These are phyloP conservation scores for Irpex lacteus DNA, from an alignment of 1,284 basidiomycete genomes.

Conservation along the genomic window DNA sequence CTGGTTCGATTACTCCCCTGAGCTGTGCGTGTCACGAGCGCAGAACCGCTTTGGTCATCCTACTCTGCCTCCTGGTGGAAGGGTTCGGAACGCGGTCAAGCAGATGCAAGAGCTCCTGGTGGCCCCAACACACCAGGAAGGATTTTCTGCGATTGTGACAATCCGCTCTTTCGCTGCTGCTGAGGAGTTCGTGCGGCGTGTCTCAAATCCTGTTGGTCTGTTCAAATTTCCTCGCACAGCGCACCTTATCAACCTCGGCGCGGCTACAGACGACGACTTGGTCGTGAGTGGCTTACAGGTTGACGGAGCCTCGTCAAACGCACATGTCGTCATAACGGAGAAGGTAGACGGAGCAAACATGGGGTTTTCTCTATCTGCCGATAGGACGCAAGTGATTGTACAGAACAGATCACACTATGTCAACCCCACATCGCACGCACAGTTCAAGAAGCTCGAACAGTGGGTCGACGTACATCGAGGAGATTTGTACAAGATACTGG, in stretches of 20 bases:
- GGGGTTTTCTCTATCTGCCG: slow-evolving; percentile 55
- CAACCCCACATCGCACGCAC: slow-evolving; percentile 48
- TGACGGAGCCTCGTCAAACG: slow-evolving; percentile 11
- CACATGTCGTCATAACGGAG: slow-evolving; percentile 51
- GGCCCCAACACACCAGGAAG: slow-evolving; percentile 44
- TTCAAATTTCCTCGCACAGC: slow-evolving; percentile 62
- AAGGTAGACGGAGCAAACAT: slow-evolving; percentile 69
- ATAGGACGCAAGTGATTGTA: slow-evolving; percentile 43
- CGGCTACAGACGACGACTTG: slow-evolving; percentile 52
- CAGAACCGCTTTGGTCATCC: slow-evolving; percentile 56
- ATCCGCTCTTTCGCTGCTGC: slow-evolving; percentile 50
- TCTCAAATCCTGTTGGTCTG: slow-evolving; percentile 44
- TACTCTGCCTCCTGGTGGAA: slow-evolving; percentile 51
- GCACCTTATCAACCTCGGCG: slow-evolving; percentile 56
- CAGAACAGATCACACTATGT: slow-evolving; percentile 69
- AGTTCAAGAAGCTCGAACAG: slow-evolving; percentile 53
- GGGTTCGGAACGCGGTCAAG: slow-evolving; percentile 51
- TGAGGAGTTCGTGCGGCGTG: slow-evolving; percentile 40
- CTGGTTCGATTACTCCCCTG: slow-evolving; percentile 52
- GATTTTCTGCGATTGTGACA: slow-evolving; percentile 46
- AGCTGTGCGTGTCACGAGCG: slow-evolving; percentile 50
- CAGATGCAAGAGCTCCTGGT: slow-evolving; percentile 50
- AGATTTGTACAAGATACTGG: slow-evolving; percentile 43
- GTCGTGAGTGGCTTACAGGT: slow-evolving; percentile 19
- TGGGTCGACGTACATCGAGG: slow-evolving; percentile 50